Evolutionary conservation across 805 yeast genomes (phyloP).

Genomic region (Metschnikowia anglica): DNA sequence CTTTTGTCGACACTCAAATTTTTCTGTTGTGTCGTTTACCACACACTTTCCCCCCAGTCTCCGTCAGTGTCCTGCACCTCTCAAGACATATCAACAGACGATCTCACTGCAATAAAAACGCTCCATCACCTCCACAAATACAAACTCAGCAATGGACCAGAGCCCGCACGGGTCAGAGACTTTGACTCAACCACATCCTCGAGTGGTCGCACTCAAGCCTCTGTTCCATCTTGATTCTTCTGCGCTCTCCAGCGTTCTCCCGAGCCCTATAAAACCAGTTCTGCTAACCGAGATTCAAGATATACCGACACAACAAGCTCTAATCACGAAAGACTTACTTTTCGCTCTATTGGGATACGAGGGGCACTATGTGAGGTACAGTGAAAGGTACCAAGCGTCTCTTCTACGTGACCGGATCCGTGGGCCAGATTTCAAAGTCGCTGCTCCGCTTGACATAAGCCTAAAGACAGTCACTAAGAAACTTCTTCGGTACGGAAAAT

Average conservation of each 20-base stretch:
- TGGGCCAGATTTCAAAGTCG: constrained; percentile 77
- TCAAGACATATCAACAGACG: constrained; percentile 1
- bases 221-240: constrained; percentile 9
- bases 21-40: no score
- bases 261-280: constrained; percentile 7
- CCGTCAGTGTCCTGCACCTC: background rate
- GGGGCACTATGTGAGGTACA: constrained; percentile 72
- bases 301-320: constrained; percentile 64
- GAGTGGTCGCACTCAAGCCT: constrained; percentile 9
- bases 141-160: constrained; percentile 6
- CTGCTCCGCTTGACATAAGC: constrained; percentile 70
- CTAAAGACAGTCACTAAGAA: constrained; percentile 67
- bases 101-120: background rate
- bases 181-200: background rate
- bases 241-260: background rate
- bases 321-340: constrained; percentile 67
- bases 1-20: no score
- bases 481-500: constrained; percentile 61
- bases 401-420: constrained; percentile 40
- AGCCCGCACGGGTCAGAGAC: constrained; percentile 9
- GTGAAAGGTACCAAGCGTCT: constrained; percentile 56
- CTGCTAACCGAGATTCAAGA: constrained; percentile 37
- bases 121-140: constrained; percentile 9
- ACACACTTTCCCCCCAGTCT: constrained; percentile 5
- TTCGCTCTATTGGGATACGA: constrained; percentile 69